These are phyloP conservation scores for Rubia occidens DNA, from an alignment of 305 asterid genomes.

Conservation along the genomic window DNA sequence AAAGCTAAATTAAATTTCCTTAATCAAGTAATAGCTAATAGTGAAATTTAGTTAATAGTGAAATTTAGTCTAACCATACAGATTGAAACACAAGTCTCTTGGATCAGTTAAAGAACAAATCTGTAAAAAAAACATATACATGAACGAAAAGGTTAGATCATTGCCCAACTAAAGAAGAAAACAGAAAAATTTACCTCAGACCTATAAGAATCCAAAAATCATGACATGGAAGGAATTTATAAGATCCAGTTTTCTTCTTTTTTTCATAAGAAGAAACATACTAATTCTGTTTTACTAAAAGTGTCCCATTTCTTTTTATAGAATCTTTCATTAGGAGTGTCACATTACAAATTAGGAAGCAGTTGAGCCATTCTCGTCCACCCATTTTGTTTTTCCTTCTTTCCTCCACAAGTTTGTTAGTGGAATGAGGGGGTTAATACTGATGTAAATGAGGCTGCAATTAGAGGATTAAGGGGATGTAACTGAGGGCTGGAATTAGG, in stretches of 20 bases:
- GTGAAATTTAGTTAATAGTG: neutral
- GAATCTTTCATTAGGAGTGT: too few relatives aligned
- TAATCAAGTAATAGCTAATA: neutral
- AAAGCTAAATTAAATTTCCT: neutral
- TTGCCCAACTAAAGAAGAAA: neutral
- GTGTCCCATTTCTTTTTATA: too few relatives aligned
- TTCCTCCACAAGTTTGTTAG: too few relatives aligned
- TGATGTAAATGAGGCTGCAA: too few relatives aligned
- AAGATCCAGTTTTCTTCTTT: neutral
- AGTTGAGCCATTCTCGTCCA: too few relatives aligned
- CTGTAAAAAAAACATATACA: neutral
- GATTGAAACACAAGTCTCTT: neutral
- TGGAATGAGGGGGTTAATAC: too few relatives aligned
- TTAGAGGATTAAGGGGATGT: too few relatives aligned
- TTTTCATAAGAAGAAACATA: neutral
- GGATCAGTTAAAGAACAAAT: neutral
- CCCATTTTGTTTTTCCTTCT: too few relatives aligned
- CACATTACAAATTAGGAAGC: too few relatives aligned
- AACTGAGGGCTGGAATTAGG: too few relatives aligned
- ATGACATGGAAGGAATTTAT: neutral
- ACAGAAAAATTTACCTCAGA: neutral
- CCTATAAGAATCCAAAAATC: neutral
- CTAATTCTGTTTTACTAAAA: too few relatives aligned
- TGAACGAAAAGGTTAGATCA: neutral
- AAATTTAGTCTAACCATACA: neutral